A percentile compares a stretch with the other conserved stretches of the same genome.
These are phyloP conservation scores for Suhomyces ambrosiae DNA, from an alignment of 1,139 yeast genomes.

Conservation along the genomic window DNA sequence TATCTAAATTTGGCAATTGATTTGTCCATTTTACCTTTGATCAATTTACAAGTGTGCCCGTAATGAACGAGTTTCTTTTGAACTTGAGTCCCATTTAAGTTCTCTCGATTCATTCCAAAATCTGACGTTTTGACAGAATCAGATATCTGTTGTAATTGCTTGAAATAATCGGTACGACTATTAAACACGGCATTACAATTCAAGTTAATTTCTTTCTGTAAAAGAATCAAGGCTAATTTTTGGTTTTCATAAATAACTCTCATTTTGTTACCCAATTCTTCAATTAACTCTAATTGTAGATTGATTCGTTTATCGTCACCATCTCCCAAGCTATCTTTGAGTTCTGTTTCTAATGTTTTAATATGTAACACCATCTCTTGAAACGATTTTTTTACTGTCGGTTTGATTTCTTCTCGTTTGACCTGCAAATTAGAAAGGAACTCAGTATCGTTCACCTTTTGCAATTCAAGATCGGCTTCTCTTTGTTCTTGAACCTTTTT, in stretches of 20 bases:
- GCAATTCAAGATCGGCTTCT: conserved; percentile 30
- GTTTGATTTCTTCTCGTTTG: conserved; percentile 30
- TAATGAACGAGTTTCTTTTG: conserved; percentile 13
- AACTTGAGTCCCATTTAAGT: conserved; percentile 17
- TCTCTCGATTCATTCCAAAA: conserved; percentile 24
- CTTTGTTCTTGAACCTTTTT: conserved; percentile 28
- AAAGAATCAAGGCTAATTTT: conserved; percentile 36
- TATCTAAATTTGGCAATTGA: conserved; percentile 62
- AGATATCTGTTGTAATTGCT: conserved; percentile 80
- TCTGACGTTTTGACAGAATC: conserved; percentile 61
- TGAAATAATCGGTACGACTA: conserved; percentile 75
- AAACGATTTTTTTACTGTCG: conserved; percentile 32
- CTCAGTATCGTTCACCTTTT: conserved; percentile 29
- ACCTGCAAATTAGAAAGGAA: conserved; percentile 35
- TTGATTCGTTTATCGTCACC: conserved; percentile 9
- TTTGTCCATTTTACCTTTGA: conserved; percentile 32
- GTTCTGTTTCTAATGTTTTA: conserved; percentile 28
- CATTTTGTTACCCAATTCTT: conserved; percentile 26
- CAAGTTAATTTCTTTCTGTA: conserved; percentile 53
- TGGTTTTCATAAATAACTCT: conserved; percentile 43
- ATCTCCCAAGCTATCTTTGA: conserved; percentile 17
- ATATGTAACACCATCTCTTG: conserved; percentile 32
- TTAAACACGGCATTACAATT: conserved; percentile 70
- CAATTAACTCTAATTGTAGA: conserved; percentile 23
- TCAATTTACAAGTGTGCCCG: conserved; percentile 10